A percentile compares a stretch with the other conserved stretches of the same genome.
Evolutionary conservation across 371 early-diverging fungal species (phyloP).

Genomic region (Mucor indicus): DNA sequence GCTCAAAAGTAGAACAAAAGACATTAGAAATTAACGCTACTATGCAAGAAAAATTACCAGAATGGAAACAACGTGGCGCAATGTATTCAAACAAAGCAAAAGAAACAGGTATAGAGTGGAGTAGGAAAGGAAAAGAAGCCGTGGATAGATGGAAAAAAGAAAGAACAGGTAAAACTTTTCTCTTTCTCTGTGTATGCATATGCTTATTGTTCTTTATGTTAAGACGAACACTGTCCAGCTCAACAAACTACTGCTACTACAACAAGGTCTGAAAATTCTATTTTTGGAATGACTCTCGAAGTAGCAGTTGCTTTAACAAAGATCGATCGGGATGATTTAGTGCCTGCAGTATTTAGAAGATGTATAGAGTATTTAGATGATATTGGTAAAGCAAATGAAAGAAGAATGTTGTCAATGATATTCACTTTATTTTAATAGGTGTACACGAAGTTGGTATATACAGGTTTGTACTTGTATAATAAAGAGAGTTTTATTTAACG

Average conservation of each 20-base stretch:
- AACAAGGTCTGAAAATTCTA: conserved; percentile 20
- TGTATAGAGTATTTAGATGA: conserved; percentile 73
- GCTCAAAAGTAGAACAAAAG: conserved; percentile 39
- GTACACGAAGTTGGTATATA: conserved; percentile 60
- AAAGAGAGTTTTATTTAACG: too few relatives aligned
- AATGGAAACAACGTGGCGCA: conserved; percentile 41
- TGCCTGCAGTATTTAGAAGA: conserved; percentile 73
- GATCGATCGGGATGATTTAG: conserved; percentile 48
- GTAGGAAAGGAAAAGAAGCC: conserved; percentile 44
- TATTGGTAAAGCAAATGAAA: conserved; percentile 10
- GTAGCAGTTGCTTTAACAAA: conserved; percentile 51
- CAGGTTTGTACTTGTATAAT: too few relatives aligned
- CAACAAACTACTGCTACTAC: conserved; percentile 1
- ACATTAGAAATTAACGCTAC: conserved; percentile 44
- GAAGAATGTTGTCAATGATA: too few relatives aligned
- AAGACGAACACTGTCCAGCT: conserved; percentile 1
- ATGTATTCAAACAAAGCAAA: conserved; percentile 44
- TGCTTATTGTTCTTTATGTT: background rate
- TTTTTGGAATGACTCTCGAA: conserved; percentile 59
- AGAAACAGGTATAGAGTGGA: conserved; percentile 50
- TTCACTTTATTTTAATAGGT: conserved; percentile 40
- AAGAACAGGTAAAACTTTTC: conserved; percentile 21
- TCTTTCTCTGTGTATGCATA: background rate
- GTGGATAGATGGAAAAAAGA: conserved; percentile 56
- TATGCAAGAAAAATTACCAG: conserved; percentile 47